Conservation (phyloP, 169 alveolate species). For the Plasmodium ovale region DNA sequence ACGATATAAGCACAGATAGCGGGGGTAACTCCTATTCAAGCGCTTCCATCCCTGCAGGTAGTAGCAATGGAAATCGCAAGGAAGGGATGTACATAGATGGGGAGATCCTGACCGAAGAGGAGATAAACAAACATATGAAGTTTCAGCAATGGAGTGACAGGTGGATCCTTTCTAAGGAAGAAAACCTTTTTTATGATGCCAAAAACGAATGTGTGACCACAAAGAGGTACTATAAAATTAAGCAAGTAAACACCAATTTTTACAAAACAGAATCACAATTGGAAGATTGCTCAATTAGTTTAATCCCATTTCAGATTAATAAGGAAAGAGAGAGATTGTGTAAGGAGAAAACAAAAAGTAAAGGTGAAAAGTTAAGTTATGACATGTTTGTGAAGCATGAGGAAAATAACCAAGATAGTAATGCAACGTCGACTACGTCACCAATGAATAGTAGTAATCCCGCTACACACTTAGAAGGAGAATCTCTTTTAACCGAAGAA, state of each 20-base stretch:
- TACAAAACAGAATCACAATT: slow-evolving; percentile 18
- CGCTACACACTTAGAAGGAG: neutral
- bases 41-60: no score
- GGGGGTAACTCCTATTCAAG: no score
- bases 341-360: slow-evolving; percentile 16
- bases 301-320: slow-evolving; percentile 27
- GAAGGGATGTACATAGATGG: slow-evolving; percentile 16
- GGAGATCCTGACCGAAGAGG: slow-evolving; percentile 67
- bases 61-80: neutral
- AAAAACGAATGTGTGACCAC: slow-evolving; percentile 48
- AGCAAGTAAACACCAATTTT: slow-evolving; percentile 44
- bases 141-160: slow-evolving; percentile 76
- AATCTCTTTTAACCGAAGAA: slow-evolving; percentile 13
- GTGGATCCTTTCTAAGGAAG: slow-evolving; percentile 8
- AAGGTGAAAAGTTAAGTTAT: slow-evolving; percentile 32
- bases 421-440: neutral
- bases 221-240: slow-evolving; percentile 38
- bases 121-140: slow-evolving; percentile 68
- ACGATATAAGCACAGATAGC: no score
- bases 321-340: slow-evolving; percentile 22
- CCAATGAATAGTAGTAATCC: neutral
- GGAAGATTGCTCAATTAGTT: slow-evolving; percentile 8
- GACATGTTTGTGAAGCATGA: neutral
- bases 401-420: neutral
- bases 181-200: slow-evolving; percentile 22